Conservation (phyloP, 169 alveolate genomes). For the Plasmodium relictum region DNA sequence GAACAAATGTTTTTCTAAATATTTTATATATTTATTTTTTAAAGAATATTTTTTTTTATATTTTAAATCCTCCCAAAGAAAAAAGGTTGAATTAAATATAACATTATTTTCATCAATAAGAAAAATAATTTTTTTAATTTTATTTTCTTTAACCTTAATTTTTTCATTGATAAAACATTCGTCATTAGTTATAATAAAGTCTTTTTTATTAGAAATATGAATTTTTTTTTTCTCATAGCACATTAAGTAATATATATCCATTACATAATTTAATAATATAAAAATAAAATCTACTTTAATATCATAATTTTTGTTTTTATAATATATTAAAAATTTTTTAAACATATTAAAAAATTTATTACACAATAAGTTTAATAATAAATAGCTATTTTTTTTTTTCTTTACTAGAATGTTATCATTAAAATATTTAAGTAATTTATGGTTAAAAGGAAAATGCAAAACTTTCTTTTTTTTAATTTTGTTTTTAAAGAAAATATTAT, state of each 20-base stretch:
- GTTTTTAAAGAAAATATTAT: background rate
- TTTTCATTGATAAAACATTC: background rate
- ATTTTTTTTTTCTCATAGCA: constrained; percentile 22
- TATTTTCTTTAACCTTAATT: background rate
- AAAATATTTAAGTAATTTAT: constrained; percentile 52
- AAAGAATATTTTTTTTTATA: constrained; percentile 13
- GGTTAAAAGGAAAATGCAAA: constrained; percentile 62
- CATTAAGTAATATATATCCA: constrained; percentile 63
- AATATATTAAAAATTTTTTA: constrained; percentile 14
- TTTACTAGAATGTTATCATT: constrained; percentile 16
- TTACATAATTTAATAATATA: constrained; percentile 35
- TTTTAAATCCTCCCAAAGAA: constrained; percentile 61
- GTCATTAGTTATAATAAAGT: constrained; percentile 13
- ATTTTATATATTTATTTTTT: constrained; percentile 23
- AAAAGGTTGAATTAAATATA: constrained; percentile 28
- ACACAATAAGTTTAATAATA: constrained; percentile 20
- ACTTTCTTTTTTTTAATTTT: constrained; percentile 4
- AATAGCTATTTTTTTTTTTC: background rate
- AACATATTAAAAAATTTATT: constrained; percentile 15
- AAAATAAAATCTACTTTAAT: constrained; percentile 12
- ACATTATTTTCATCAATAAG: constrained; percentile 28
- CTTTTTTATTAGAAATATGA: constrained; percentile 15
- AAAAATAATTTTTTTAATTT: constrained; percentile 42
- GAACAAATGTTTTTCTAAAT: constrained; percentile 31
- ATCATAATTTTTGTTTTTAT: constrained; percentile 20